Evolutionary conservation across 257 asterid species (phyloP).

Genomic region (Cinchona pubescens): DNA sequence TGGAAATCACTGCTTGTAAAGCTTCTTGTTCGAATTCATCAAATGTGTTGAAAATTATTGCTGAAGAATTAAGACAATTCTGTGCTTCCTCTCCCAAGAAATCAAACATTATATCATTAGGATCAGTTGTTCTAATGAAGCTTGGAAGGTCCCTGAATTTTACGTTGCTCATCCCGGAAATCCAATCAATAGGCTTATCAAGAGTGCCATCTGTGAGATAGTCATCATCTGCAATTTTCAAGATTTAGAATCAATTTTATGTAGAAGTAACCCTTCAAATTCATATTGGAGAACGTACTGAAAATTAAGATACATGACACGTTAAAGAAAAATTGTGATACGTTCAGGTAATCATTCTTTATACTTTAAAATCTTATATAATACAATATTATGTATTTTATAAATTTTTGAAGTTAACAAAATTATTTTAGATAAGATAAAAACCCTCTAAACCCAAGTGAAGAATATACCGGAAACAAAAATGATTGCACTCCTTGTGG

Average conservation of each 20-base stretch:
- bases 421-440: too few species aligned
- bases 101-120: constrained; percentile 54
- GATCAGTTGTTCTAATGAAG: constrained; percentile 48
- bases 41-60: constrained; percentile 53
- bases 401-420: too few species aligned
- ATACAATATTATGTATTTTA: too few species aligned
- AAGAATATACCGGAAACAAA: too few species aligned
- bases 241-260: neutral
- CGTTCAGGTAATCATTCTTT: too few species aligned
- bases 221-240: constrained; percentile 35
- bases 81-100: constrained; percentile 50
- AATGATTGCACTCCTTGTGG: too few species aligned
- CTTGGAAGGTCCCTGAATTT: constrained; percentile 52
- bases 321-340: too few species aligned
- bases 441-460: too few species aligned
- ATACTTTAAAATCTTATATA: too few species aligned
- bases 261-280: too few species aligned
- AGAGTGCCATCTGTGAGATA: constrained; percentile 54
- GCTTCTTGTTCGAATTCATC: constrained; percentile 40
- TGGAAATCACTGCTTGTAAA: constrained; percentile 27
- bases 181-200: constrained; percentile 42
- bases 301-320: too few species aligned
- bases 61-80: constrained; percentile 33
- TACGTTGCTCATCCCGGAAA: constrained; percentile 41
- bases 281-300: too few species aligned